Base-by-base conservation (phyloP, 345 rosid species). In the Geranium rotundifolium region DNA sequence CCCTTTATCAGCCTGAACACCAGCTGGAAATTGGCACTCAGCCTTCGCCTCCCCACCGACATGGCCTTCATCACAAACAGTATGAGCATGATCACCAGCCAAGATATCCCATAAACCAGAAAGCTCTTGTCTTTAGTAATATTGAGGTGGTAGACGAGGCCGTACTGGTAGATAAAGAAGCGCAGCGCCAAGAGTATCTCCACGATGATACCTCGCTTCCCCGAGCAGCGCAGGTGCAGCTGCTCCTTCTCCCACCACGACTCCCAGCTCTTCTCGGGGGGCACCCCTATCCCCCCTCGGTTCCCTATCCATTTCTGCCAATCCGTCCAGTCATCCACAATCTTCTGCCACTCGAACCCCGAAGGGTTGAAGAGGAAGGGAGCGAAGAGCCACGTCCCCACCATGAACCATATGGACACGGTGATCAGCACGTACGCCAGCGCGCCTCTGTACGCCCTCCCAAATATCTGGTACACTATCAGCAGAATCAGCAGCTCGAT, bases 211-310 rank as follows among this genome's bases (percentile, higher is more conserved):
- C 99, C 99, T 55, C 99, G 99, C 73, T 78, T 86, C 65, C 99
- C 99, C 18, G 99, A 95, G 75, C 77, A 67, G 23, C 58, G 87
- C 56, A 95, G 88, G 82, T 95, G 99, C 61, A 90, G 97, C 71
- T 90, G 96, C 75, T 95, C 99, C 73, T 95, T 95, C 63, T 95
- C 99, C 99, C 99, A 95, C 99, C 99, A 95, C 1, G 99, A 95
- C 71, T 95, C 99, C 99, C 99, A 95, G 73, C 99, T 90, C 70
- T 95, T 95, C 69, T 86, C 97, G 31, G 99, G 83, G 1, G 91
- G 90, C 17, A 95, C 99, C 72, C 99, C 99, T 19, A 95, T 90
- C 60, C 99, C 99, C 9, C 99, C 99, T 31, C 80, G 71, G 75
- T 90, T 95, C 63, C 80, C 81, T 62, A 90, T 85, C 99, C 99